These are phyloP conservation scores for Skeletonema potamos DNA, from an alignment of 108 stramenopile genomes.

Conservation along the genomic window DNA sequence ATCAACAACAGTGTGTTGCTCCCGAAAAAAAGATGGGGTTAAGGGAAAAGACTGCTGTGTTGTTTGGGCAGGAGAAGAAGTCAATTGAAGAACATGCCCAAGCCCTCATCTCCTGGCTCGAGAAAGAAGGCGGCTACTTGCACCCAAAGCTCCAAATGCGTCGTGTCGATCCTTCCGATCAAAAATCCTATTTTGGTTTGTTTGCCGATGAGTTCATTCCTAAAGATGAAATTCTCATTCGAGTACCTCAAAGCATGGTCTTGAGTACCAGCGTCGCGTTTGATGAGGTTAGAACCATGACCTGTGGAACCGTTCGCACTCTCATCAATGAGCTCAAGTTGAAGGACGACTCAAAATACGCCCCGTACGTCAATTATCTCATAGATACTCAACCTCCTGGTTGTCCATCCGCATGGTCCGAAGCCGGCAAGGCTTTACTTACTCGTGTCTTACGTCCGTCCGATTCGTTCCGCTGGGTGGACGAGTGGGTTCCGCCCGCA, in stretches of 20 bases:
- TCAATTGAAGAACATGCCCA: not conserved
- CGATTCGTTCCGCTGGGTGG: not conserved
- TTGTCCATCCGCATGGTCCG: slow-evolving; percentile 45
- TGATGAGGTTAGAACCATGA: not conserved
- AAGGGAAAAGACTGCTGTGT: not conserved
- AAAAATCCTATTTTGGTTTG: slow-evolving; percentile 18
- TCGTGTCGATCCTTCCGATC: slow-evolving; percentile 13
- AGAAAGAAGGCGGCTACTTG: slow-evolving; percentile 14
- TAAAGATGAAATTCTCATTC: slow-evolving; percentile 16
- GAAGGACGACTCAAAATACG: slow-evolving; percentile 34
- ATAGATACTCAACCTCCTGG: slow-evolving; percentile 8
- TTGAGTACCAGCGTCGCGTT: slow-evolving; percentile 4
- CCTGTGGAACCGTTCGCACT: slow-evolving; percentile 19
- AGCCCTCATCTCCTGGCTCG: not conserved
- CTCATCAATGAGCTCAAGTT: slow-evolving; percentile 34
- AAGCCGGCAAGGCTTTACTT: slow-evolving; percentile 35
- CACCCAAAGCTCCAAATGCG: slow-evolving; percentile 31
- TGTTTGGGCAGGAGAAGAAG: not conserved
- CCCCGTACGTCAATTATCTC: slow-evolving; percentile 52
- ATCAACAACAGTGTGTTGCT: not conserved
- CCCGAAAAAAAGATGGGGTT: not conserved
- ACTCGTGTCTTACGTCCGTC: slow-evolving; percentile 4
- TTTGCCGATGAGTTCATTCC: slow-evolving; percentile 34
- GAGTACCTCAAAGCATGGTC: slow-evolving; percentile 22
- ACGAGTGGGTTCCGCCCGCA: not conserved